These are phyloP conservation scores for Hanseniaspora vineae DNA, from an alignment of 805 yeast species.

Conservation along the genomic window DNA sequence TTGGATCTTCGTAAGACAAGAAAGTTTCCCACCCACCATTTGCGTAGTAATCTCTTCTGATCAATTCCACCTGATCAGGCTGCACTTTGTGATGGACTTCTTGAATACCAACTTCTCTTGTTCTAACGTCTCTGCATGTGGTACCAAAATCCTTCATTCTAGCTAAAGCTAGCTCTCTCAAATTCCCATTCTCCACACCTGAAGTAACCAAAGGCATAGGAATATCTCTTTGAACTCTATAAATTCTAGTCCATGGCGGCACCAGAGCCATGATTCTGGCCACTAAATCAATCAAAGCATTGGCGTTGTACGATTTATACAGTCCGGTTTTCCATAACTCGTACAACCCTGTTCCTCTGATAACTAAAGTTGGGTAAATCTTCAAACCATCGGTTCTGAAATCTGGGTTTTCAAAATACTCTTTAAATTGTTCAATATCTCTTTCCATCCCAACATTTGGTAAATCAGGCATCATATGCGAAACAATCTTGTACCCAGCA, in stretches of 20 bases:
- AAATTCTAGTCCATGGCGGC: constrained; percentile 98
- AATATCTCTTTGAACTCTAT: constrained; percentile 95
- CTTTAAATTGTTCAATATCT: constrained; percentile 89
- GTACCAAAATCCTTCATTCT: constrained; percentile 98
- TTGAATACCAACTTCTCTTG: constrained; percentile 97
- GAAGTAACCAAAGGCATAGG: constrained; percentile 98
- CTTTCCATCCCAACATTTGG: constrained; percentile 99
- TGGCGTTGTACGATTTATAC: constrained; percentile 89
- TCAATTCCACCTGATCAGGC: constrained; percentile 93
- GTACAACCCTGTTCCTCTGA: constrained; percentile 93
- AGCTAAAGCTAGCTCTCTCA: constrained; percentile 88
- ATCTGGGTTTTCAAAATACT: constrained; percentile 92
- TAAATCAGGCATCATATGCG: constrained; percentile 99
- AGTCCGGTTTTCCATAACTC: constrained; percentile 96
- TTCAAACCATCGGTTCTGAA: constrained; percentile 95
- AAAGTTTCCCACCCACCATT: constrained; percentile 99
- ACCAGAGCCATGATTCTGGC: constrained; percentile 93
- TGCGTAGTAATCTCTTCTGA: constrained; percentile 91
- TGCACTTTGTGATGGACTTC: constrained; percentile 94
- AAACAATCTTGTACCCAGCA: constrained; percentile 94
- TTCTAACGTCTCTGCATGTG: constrained; percentile 87
- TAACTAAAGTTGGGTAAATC: constrained; percentile 89
- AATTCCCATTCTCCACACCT: constrained; percentile 95
- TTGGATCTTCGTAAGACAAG: constrained; percentile 90
- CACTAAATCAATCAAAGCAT: constrained; percentile 84